These are phyloP conservation scores for Corchorus capsularis DNA, from an alignment of 345 rosid genomes.

Conservation along the genomic window DNA sequence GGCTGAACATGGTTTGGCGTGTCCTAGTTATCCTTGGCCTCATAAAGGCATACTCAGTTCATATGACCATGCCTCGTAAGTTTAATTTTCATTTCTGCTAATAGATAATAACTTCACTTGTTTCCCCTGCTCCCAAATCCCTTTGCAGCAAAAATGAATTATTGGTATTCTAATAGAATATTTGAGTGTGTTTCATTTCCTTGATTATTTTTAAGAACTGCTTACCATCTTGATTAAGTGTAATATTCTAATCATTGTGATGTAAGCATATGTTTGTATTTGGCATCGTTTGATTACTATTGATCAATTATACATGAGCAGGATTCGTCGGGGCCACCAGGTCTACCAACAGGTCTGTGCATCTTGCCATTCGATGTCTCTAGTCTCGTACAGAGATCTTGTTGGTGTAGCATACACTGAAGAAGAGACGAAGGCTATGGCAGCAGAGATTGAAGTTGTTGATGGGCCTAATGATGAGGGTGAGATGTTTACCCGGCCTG, in stretches of 20 bases:
- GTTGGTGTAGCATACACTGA: conserved; percentile 99
- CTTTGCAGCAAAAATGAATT: neutral
- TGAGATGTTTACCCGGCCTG: conserved; percentile 96
- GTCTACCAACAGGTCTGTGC: conserved; percentile 98
- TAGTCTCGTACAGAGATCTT: conserved; percentile 84
- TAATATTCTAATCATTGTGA: neutral
- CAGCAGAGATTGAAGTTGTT: conserved; percentile 95
- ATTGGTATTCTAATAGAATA: neutral
- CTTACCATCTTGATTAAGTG: neutral
- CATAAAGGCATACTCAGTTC: conserved; percentile 96
- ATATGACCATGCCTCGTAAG: conserved; percentile 99
- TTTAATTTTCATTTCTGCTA: conserved; percentile 7
- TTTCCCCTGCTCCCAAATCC: neutral
- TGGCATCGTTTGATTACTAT: neutral
- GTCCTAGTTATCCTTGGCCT: conserved; percentile 97
- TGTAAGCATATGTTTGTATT: neutral
- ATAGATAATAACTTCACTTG: neutral
- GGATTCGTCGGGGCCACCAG: conserved; percentile 99
- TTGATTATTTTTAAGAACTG: neutral
- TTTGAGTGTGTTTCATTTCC: neutral
- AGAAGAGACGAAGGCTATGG: conserved; percentile 97
- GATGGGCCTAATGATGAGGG: conserved; percentile 99
- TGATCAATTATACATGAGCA: conserved; percentile 25
- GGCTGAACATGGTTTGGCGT: conserved; percentile 92
- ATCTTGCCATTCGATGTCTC: conserved; percentile 98